These are phyloP conservation scores for Botrytis cinerea DNA, from an alignment of 2,329 filamentous ascomycete species.

Conservation along the genomic window DNA sequence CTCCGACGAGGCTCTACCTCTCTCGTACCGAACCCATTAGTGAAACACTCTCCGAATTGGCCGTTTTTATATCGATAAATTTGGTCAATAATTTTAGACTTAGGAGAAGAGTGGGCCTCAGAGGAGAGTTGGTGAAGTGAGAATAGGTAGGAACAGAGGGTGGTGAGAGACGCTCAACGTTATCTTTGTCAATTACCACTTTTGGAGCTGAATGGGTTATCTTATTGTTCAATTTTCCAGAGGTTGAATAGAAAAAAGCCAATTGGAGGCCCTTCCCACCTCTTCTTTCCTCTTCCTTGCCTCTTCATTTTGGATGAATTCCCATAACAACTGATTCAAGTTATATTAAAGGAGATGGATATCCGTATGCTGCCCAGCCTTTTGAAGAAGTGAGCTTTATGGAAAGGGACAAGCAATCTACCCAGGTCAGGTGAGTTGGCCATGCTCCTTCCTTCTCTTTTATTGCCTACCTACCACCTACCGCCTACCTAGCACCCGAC, in stretches of 20 bases:
- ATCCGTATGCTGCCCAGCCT: neutral
- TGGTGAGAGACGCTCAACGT: neutral
- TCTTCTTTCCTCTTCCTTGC: neutral
- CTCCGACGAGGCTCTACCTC: neutral
- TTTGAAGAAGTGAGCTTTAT: neutral
- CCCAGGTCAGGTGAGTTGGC: neutral
- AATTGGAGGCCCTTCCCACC: neutral
- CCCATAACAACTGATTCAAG: neutral
- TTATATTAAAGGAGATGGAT: neutral
- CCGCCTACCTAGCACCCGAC: neutral
- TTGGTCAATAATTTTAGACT: neutral
- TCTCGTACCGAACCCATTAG: neutral
- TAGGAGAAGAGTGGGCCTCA: neutral
- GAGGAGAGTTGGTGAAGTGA: neutral
- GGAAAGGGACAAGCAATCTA: neutral
- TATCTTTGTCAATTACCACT: neutral
- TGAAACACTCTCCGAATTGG: neutral
- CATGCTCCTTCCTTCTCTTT: neutral
- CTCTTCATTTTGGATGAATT: neutral
- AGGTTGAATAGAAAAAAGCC: neutral
- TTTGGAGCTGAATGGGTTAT: neutral
- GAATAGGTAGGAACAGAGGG: neutral
- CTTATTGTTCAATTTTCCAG: neutral
- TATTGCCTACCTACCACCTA: neutral
- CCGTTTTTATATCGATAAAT: neutral